Percentiles rank a stretch among this genome's conserved stretches.
These are phyloP conservation scores for Mitragyna speciosa DNA, from an alignment of 257 asterid species.

Conservation along the genomic window DNA sequence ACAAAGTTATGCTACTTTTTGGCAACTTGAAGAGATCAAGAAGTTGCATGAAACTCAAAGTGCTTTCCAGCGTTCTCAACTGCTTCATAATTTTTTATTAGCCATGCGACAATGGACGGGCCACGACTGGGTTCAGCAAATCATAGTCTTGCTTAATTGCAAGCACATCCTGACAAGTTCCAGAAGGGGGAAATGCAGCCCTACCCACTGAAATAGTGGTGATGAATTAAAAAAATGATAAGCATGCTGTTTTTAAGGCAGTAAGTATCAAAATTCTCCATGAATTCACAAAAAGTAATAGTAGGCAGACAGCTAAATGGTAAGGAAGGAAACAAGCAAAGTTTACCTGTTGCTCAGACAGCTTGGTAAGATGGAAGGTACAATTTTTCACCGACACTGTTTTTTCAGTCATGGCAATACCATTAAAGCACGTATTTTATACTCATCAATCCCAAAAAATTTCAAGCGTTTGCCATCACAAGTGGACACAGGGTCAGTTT, in stretches of 20 bases:
- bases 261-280: background rate
- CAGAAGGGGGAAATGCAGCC: too few species aligned
- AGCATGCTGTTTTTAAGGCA: background rate
- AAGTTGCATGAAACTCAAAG: background rate
- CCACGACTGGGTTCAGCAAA: background rate
- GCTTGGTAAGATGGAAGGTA: too few species aligned
- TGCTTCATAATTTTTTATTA: background rate
- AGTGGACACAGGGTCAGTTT: slow-evolving; percentile 1
- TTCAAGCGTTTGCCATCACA: slow-evolving; percentile 27
- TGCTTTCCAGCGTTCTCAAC: background rate
- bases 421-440: background rate
- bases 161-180: background rate
- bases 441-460: slow-evolving; percentile 16
- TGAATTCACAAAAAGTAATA: too few species aligned
- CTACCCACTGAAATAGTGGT: background rate
- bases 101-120: background rate
- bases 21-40: background rate
- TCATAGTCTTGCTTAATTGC: background rate
- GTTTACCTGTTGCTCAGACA: background rate
- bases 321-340: background rate
- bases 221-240: background rate
- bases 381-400: too few species aligned
- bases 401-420: background rate
- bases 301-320: background rate
- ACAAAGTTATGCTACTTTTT: background rate